These are phyloP conservation scores for Scenedesmus sp. DNA, from an alignment of 163 green algal species.

Conservation along the genomic window DNA sequence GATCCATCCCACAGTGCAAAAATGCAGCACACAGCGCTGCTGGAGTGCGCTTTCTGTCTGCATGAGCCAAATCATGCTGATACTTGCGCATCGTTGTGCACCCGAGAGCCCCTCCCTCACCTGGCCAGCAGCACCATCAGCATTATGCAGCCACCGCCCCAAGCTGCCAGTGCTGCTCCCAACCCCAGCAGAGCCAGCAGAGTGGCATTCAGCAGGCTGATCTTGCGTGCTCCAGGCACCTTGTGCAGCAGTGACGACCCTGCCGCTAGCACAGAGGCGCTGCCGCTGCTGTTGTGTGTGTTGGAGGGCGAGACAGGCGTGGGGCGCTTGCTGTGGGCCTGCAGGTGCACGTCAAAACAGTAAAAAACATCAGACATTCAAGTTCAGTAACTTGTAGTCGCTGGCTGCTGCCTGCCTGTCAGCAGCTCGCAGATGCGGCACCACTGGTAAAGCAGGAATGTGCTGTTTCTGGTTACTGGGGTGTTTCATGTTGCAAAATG, in stretches of 20 bases:
- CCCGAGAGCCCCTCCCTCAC: neutral
- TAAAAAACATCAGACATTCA: neutral
- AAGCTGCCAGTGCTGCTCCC: constrained; percentile 2
- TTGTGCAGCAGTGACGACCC: neutral
- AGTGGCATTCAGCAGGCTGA: constrained; percentile 21
- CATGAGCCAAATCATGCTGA: too few species aligned
- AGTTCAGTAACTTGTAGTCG: too few species aligned
- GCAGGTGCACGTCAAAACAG: neutral
- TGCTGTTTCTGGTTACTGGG: too few species aligned
- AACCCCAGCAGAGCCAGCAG: constrained; percentile 1
- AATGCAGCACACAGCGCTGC: neutral
- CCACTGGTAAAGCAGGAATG: too few species aligned
- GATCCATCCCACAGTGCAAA: neutral
- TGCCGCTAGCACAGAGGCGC: neutral
- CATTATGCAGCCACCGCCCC: neutral
- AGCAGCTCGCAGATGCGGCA: neutral
- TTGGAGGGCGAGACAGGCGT: neutral
- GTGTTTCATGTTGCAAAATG: too few species aligned
- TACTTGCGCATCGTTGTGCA: too few species aligned
- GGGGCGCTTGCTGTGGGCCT: neutral
- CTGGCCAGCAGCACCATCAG: constrained; percentile 23
- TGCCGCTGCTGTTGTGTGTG: neutral
- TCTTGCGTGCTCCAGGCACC: neutral
- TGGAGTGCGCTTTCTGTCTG: neutral
- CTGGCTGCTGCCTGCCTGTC: neutral